A percentile compares a stretch with the other conserved stretches of the same genome.
phyloP scores from a whole-genome alignment of 257 asterid genomes.

The Paulownia fortunei region DNA sequence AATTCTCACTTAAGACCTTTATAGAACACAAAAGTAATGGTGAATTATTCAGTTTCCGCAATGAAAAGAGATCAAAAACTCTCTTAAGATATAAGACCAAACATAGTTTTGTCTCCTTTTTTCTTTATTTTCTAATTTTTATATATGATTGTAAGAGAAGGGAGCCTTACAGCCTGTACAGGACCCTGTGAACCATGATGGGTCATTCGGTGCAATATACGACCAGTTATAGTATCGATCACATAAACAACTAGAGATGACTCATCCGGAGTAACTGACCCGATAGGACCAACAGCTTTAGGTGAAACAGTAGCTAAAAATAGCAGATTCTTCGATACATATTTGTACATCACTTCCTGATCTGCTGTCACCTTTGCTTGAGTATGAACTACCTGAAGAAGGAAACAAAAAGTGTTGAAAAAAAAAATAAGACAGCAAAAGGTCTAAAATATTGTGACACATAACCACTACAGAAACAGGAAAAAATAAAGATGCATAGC shows the following conservation, averaged over 20 bases:
- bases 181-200: slow-evolving; percentile 98
- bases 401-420: slow-evolving; percentile 14
- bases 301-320: slow-evolving; percentile 92
- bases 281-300: slow-evolving; percentile 82
- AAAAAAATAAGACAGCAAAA: slow-evolving; percentile 22
- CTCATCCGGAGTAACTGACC: slow-evolving; percentile 94
- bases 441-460: slow-evolving; percentile 23
- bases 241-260: slow-evolving; percentile 81
- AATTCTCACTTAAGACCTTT: slow-evolving; percentile 96
- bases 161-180: slow-evolving; percentile 79
- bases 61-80: neutral
- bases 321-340: slow-evolving; percentile 80
- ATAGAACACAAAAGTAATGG: slow-evolving; percentile 22
- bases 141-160: slow-evolving; percentile 25
- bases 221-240: slow-evolving; percentile 91
- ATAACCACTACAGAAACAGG: neutral
- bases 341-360: slow-evolving; percentile 96
- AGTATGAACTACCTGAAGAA: slow-evolving; percentile 88
- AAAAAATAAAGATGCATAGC: slow-evolving; percentile 7
- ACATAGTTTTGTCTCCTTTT: neutral
- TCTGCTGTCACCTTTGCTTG: slow-evolving; percentile 92
- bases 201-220: slow-evolving; percentile 86
- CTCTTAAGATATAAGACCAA: neutral
- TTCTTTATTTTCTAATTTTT: neutral
- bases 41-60: slow-evolving; percentile 19